Percentiles rank a stretch among this genome's conserved stretches.
Evolutionary conservation across 1,284 basidiomycete species (phyloP).

Genomic region (Pyrrhoderma noxium): DNA sequence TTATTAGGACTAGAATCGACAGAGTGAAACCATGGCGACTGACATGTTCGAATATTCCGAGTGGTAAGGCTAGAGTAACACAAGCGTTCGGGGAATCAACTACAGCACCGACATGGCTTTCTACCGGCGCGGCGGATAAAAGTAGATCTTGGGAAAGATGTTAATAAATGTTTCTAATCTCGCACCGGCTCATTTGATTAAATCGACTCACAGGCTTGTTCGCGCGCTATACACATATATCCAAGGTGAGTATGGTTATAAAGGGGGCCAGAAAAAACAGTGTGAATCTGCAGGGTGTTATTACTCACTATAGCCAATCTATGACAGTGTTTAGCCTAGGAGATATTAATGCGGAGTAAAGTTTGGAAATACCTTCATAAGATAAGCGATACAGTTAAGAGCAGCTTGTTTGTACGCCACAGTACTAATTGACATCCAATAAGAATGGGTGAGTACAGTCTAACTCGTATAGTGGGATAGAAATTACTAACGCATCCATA

Average conservation of each 20-base stretch:
- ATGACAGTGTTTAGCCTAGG: neutral
- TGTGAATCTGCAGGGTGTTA: neutral
- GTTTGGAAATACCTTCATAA: slow-evolving; percentile 48
- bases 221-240: slow-evolving; percentile 41
- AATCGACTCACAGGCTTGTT: slow-evolving; percentile 54
- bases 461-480: neutral
- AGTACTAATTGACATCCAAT: no score
- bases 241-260: no score
- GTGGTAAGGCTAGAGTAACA: slow-evolving; percentile 63
- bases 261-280: no score
- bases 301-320: slow-evolving; percentile 60
- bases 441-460: no score
- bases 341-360: neutral
- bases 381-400: slow-evolving; percentile 66
- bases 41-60: slow-evolving; percentile 68
- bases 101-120: slow-evolving; percentile 67
- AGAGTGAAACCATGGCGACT: slow-evolving; percentile 20
- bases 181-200: slow-evolving; percentile 1
- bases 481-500: slow-evolving; percentile 59
- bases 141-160: slow-evolving; percentile 49
- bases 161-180: neutral
- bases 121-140: slow-evolving; percentile 68
- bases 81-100: slow-evolving; percentile 76
- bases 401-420: slow-evolving; percentile 78
- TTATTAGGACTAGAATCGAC: neutral